Base-by-base conservation (phyloP, 2,329 filamentous ascomycete genomes). In the Colletotrichum tropicicola region DNA sequence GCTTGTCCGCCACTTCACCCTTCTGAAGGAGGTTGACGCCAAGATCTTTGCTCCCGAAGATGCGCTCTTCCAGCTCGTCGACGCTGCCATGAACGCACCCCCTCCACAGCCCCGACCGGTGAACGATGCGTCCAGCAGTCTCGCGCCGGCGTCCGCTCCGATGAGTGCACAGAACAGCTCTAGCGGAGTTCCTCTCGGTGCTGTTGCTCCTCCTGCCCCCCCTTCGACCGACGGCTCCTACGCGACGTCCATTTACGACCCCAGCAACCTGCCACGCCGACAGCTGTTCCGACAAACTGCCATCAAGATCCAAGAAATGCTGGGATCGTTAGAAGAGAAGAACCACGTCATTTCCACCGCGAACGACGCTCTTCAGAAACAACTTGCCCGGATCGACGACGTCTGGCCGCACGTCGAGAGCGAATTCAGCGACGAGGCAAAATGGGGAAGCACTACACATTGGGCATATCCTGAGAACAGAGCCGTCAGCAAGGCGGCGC, bases 21-120 rank as follows among this genome's bases (percentile, higher is more conserved):
- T 98, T 60, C 85, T 99, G 70, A 98, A 98, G 78, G 96, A 99
- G 80, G 96, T 98, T 49, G 96, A 99, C 81, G 95, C 95, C 68
- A 99, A 99, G 81, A 92, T 97, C 69, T 96, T 94, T 79, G 90
- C 89, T 25, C 92, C 96, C 6, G 93, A 97, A 76, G 91, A 96
- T 71, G 87, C 91, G 73, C 85, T 99, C 63, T 90, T 91, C 73
- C 87, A 91, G 73, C 85, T 97, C 67, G 87, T 97, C 71, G 85
- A 90, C 66, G 85, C 85, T 56, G 88, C 92, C 66, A 78, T 87
- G 68, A 83, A 83, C 69, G 78, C 83, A 30, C 82, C 81, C 65
- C 75, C 79, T 28, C 82, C 84, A 58, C 82, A 84, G 65, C 73
- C 78, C 66, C 82, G 79, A 69, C 75, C 77, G 59, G 71, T 75